These are phyloP conservation scores for Myriosclerotinia duriaeana DNA, from an alignment of 2,329 filamentous ascomycete species.

Conservation along the genomic window DNA sequence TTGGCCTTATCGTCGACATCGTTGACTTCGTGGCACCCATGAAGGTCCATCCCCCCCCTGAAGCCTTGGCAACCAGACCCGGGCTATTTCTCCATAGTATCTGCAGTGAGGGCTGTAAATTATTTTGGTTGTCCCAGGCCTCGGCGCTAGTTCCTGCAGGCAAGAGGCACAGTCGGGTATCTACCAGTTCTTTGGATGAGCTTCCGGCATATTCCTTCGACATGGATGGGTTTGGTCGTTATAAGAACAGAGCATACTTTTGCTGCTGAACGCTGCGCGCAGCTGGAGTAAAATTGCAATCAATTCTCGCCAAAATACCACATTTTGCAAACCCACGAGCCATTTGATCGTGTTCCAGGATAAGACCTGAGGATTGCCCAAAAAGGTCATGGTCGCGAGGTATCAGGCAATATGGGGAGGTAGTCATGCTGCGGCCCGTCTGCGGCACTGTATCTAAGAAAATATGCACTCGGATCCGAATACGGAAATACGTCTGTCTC, in stretches of 20 bases:
- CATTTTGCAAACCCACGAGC: neutral
- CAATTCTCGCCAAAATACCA: neutral
- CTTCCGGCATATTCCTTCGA: constrained; percentile 2
- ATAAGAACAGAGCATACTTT: constrained; percentile 4
- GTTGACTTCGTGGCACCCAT: constrained; percentile 25
- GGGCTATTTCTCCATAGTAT: constrained; percentile 22
- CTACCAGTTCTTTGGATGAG: constrained; percentile 16
- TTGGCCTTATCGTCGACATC: constrained; percentile 24
- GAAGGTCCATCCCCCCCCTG: constrained; percentile 1
- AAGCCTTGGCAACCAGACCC: constrained; percentile 6
- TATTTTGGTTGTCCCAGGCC: constrained; percentile 21
- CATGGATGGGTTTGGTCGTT: constrained; percentile 19
- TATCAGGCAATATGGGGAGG: constrained; percentile 14
- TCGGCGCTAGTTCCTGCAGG: constrained; percentile 39
- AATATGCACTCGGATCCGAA: constrained; percentile 32
- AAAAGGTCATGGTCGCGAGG: constrained; percentile 17
- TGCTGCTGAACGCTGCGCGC: constrained; percentile 8
- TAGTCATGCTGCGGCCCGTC: constrained; percentile 26
- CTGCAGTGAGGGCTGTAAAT: constrained; percentile 16
- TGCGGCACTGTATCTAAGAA: constrained; percentile 31
- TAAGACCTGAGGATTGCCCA: constrained; percentile 6
- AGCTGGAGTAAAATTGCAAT: constrained; percentile 17
- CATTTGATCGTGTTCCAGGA: neutral
- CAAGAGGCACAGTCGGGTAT: constrained; percentile 33
- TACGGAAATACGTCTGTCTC: constrained; percentile 9